phyloP scores from a whole-genome alignment of 129 eudicot genomes.

The Apium graveolens region DNA sequence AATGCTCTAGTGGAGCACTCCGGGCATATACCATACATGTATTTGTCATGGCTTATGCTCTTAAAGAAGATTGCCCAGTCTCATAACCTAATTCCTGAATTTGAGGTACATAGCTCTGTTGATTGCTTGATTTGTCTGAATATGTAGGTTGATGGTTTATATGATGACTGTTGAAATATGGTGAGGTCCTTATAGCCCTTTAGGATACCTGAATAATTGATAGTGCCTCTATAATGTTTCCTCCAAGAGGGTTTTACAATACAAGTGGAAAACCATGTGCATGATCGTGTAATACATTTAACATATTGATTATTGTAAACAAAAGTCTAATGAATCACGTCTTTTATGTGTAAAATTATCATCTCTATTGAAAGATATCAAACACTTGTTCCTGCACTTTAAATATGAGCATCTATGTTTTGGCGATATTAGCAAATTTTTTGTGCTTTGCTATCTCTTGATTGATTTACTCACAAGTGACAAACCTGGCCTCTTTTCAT shows the following conservation, averaged over 20 bases:
- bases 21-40: constrained; percentile 95
- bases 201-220: not conserved
- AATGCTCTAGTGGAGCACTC: constrained; percentile 95
- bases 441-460: not conserved
- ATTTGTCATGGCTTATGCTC: constrained; percentile 56
- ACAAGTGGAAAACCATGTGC: not conserved
- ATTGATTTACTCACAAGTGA: not conserved
- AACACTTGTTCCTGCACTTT: not conserved
- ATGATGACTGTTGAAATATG: not conserved
- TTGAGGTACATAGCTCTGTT: constrained; percentile 46
- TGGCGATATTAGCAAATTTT: not conserved
- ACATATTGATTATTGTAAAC: not conserved
- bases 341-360: not conserved
- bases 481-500: not conserved
- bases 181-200: not conserved
- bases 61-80: constrained; percentile 66
- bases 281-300: not conserved
- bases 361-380: not conserved
- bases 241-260: not conserved
- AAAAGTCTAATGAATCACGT: not conserved
- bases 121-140: not conserved
- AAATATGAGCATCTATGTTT: not conserved
- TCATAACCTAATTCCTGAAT: constrained; percentile 71
- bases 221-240: not conserved
- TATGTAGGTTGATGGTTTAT: not conserved